Base-by-base conservation (phyloP, 257 asterid species). In the Nicotiana benthamiana region DNA sequence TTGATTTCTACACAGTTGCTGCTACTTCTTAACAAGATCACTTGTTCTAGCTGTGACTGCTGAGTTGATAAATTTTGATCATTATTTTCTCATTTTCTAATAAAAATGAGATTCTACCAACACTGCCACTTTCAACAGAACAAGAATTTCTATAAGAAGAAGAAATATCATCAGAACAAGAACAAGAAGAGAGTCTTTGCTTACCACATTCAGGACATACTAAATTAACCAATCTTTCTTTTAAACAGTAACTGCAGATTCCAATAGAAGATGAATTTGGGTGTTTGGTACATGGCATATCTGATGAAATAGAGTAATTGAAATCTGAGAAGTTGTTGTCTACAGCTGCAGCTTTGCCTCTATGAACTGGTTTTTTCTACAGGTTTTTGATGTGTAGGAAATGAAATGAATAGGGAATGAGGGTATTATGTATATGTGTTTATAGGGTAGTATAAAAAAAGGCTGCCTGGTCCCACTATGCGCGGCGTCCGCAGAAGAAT, bases 121-220 rank as follows among this genome's bases (percentile, higher is more conserved):
- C 97, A 16, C 97, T 90, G 2, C 96, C 98, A 2, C 90, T 88
- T 27, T 94, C 97, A 82, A 87, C 89, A 2, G 90, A 81, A 32
- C 93, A 87, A 0, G 98, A 94, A 34, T 91, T 91, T 18, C 93
- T 83, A 77, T 88, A 81, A 1, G 97, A 89, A 43, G 93, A 89
- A 26, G 86, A 22, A 11, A 30, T 20, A 20, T 40, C 85, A 24
- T 92, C 95, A 2, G 98, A 90, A 82, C 97, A 93, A 13, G 97
- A 40, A 40, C 46, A 40, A 40, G 11, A 40, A 40, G 46, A 40
- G 2, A 91, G 86, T 8, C 97, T 84, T 88, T 93, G 96, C 79
- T 93, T 97, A 40, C 98, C 98, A 75, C 98, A 93, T 46, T 93
- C 97, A 0, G 97, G 85, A 82, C 93, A 94, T 2, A 92, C 90